These are phyloP conservation scores for Zygoascus sp. DNA, from an alignment of 1,139 yeast species.

Conservation along the genomic window DNA sequence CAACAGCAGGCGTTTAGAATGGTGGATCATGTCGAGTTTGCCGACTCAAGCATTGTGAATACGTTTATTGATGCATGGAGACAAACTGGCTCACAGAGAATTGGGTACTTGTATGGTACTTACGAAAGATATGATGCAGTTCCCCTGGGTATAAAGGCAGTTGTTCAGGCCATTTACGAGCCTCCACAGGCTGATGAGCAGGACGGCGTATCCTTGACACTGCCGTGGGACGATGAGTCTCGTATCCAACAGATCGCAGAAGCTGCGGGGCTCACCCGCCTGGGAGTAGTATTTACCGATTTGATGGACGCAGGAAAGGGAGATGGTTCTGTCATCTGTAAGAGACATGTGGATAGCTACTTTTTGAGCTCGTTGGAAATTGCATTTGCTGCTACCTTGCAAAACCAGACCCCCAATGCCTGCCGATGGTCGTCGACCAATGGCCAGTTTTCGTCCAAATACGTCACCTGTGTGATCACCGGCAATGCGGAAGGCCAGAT, in stretches of 20 bases:
- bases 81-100: slow-evolving; percentile 76
- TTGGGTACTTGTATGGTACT: slow-evolving; percentile 79
- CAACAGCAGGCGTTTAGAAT: slow-evolving; percentile 87
- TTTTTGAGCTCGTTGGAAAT: slow-evolving; percentile 84
- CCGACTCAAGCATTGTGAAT: slow-evolving; percentile 67
- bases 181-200: slow-evolving; percentile 84
- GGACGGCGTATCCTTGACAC: slow-evolving; percentile 71
- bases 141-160: slow-evolving; percentile 91
- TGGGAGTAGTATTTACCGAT: slow-evolving; percentile 89
- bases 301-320: slow-evolving; percentile 81
- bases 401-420: slow-evolving; percentile 58
- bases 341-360: slow-evolving; percentile 88
- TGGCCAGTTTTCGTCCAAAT: slow-evolving; percentile 76
- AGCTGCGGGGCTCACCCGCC: slow-evolving; percentile 59
- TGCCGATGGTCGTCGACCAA: slow-evolving; percentile 57
- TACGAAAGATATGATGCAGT: slow-evolving; percentile 75
- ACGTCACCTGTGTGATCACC: slow-evolving; percentile 86
- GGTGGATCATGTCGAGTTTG: slow-evolving; percentile 96
- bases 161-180: slow-evolving; percentile 89
- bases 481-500: slow-evolving; percentile 86
- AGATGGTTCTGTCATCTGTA: slow-evolving; percentile 85
- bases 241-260: slow-evolving; percentile 52
- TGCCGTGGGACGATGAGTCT: slow-evolving; percentile 42
- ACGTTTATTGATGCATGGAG: slow-evolving; percentile 91
- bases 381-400: slow-evolving; percentile 79